Base-by-base conservation (phyloP, 768 basidiomycete species). In the Coprinopsis strossmayeri region DNA sequence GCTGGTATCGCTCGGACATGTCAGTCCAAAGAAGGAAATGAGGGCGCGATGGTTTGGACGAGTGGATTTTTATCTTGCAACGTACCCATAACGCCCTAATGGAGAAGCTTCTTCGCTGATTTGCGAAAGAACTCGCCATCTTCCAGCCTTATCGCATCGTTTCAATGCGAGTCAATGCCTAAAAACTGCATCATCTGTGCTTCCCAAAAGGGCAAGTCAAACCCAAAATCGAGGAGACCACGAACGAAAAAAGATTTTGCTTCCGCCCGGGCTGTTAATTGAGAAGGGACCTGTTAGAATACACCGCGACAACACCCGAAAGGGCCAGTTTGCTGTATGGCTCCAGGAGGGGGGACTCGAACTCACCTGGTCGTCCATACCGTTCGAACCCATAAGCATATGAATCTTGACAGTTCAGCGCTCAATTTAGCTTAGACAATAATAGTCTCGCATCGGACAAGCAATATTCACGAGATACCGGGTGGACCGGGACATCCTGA, bases 221-320 rank as follows among this genome's bases (percentile, higher is more conserved):
- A 51, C 50, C 50, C 50, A 21, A 37, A 51, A 24, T 17, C 9
- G 20, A 34, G 50, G 50, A 12, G 43, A n/a, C n/a, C n/a, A n/a
- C n/a, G 34, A 46, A 34, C 20, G 13, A 51, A 26, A 30, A 41
- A 44, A 34, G 20, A 35, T 45, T 51, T 40, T 27, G 24, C 26
- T 28, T 25, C 28, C 49, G 49, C 35, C 34, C 44, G 25, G 25
- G n/a, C 21, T 24, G 25, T 42, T 47, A 15, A 18, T 34, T 38
- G 24, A 42, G 18, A 5, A 7, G 7, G 37, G 20, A 38, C 37
- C 24, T 42, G 40, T 42, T 4, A 21, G 40, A 20, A 5, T 18
- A 18, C 4, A 9, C 23, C 23, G 13, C 40, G 11, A 9, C 9
- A 5, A 42, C 23, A 3, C 9, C 18, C 21, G 24, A 7, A 7